Evolutionary conservation across 495 filamentous ascomycete genomes (phyloP).

Genomic region (Talaromyces proteolyticus): DNA sequence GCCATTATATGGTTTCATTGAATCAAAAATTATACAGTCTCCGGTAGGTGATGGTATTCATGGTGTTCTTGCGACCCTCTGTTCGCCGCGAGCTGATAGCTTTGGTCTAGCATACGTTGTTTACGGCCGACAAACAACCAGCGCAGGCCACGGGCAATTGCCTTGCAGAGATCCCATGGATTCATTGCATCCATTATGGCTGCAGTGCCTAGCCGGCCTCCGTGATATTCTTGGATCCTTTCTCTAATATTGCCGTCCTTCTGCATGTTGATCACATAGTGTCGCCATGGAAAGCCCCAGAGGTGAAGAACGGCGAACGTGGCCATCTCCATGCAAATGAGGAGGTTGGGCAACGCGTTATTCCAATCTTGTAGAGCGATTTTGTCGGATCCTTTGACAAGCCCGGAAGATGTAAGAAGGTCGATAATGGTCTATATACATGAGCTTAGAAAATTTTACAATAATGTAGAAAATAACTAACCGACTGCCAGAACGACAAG

Average conservation of each 20-base stretch:
- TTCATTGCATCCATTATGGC: constrained; percentile 65
- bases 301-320: constrained; percentile 63
- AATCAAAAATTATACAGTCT: background rate
- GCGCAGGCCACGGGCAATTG: constrained; percentile 59
- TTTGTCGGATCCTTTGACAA: constrained; percentile 53
- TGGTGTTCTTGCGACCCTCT: constrained; percentile 1
- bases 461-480: constrained; percentile 63
- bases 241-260: constrained; percentile 15
- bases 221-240: constrained; percentile 36
- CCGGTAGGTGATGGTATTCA: background rate
- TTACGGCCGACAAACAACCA: constrained; percentile 66
- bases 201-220: constrained; percentile 49
- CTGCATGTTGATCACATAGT: constrained; percentile 42
- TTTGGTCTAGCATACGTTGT: constrained; percentile 31
- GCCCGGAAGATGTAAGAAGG: constrained; percentile 55
- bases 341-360: constrained; percentile 60
- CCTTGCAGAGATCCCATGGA: constrained; percentile 72
- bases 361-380: constrained; percentile 65
- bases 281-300: constrained; percentile 67
- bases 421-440: constrained; percentile 52
- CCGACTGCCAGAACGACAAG: constrained; percentile 81
- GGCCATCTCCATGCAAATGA: constrained; percentile 72
- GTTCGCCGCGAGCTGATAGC: constrained; percentile 16
- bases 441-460: constrained; percentile 56
- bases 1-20: too few species aligned